Percentiles rank a stretch among this genome's conserved stretches.
Conservation (phyloP, 2,329 filamentous ascomycete species). For the Epichloe gansuensis region DNA sequence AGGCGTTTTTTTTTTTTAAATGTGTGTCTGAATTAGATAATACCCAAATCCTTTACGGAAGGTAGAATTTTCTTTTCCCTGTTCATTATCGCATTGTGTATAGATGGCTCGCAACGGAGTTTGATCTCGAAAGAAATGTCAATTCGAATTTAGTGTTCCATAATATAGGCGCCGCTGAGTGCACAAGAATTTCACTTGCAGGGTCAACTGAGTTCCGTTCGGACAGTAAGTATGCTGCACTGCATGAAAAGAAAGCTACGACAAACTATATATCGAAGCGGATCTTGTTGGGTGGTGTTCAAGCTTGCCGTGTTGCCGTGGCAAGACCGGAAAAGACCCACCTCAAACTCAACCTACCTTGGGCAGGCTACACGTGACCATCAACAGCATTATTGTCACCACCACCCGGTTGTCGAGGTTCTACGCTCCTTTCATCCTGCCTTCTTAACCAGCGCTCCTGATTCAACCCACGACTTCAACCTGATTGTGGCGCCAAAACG, state of each 20-base stretch:
- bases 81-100: not conserved
- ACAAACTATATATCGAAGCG: too few species aligned
- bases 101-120: not conserved
- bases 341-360: not conserved
- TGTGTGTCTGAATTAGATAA: not conserved
- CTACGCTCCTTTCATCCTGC: not conserved
- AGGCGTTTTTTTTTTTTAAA: not conserved
- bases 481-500: not conserved
- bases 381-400: not conserved
- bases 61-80: not conserved
- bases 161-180: too few species aligned
- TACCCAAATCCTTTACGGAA: conserved; percentile 2
- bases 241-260: too few species aligned
- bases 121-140: not conserved
- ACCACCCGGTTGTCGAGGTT: too few species aligned
- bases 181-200: too few species aligned
- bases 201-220: too few species aligned
- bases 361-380: not conserved
- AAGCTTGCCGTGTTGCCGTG: too few species aligned
- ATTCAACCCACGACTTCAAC: not conserved
- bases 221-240: too few species aligned
- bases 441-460: not conserved
- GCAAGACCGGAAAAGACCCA: not conserved
- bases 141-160: not conserved
- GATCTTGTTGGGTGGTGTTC: too few species aligned